A percentile compares a stretch with the other conserved stretches of the same genome.
Evolutionary conservation across 2,329 filamentous ascomycete genomes (phyloP).

Genomic region (Ophiostoma sp.): DNA sequence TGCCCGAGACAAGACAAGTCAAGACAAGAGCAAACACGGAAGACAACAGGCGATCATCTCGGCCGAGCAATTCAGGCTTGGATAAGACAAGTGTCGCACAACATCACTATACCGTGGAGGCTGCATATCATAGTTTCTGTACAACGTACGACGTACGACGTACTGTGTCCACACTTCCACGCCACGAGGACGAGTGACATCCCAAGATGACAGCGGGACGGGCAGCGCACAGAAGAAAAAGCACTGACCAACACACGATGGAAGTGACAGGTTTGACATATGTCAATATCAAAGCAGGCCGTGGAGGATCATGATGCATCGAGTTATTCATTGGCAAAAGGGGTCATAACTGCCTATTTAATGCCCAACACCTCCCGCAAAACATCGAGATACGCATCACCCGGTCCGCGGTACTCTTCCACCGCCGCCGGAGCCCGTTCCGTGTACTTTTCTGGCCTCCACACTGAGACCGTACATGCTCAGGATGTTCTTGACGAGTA

Average conservation of each 20-base stretch:
- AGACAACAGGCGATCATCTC: neutral
- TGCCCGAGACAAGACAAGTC: neutral
- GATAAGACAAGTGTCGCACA: too few species aligned
- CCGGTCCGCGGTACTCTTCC: constrained; percentile 11
- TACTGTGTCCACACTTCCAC: too few species aligned
- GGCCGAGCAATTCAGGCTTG: neutral
- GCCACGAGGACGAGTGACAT: too few species aligned
- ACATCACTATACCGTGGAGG: too few species aligned
- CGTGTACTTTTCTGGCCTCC: constrained; percentile 18
- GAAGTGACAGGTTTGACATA: neutral
- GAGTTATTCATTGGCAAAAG: too few species aligned
- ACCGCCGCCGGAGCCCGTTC: neutral
- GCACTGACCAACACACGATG: too few species aligned
- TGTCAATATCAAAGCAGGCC: neutral
- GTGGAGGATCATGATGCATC: neutral
- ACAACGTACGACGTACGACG: too few species aligned
- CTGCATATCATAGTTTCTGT: too few species aligned
- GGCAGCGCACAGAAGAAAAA: too few species aligned
- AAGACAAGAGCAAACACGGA: too few species aligned
- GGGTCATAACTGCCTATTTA: neutral
- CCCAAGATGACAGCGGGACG: too few species aligned
- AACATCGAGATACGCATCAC: neutral
- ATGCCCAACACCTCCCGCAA: neutral
- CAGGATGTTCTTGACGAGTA: constrained; percentile 32
- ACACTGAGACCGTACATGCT: constrained; percentile 34